These are phyloP conservation scores for Bipolaris sorokiniana DNA, from an alignment of 2,329 filamentous ascomycete species.

Conservation along the genomic window DNA sequence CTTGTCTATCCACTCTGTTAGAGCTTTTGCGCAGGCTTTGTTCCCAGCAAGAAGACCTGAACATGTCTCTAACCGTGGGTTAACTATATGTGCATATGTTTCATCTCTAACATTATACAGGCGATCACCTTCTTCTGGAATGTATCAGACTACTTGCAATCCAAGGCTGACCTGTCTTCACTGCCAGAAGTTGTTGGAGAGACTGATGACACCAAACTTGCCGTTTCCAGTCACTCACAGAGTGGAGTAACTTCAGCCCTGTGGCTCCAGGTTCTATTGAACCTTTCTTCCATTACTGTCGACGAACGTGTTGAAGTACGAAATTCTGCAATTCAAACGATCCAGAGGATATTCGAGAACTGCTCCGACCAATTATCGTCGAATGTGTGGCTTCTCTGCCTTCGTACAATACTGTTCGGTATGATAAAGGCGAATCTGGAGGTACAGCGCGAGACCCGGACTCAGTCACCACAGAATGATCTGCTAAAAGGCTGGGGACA, in stretches of 20 bases:
- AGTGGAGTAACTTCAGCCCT: slow-evolving; percentile 71
- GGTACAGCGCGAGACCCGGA: slow-evolving; percentile 30
- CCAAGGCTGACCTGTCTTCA: slow-evolving; percentile 51
- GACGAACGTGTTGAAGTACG: slow-evolving; percentile 77
- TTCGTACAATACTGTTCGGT: slow-evolving; percentile 80
- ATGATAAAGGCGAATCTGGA: slow-evolving; percentile 69
- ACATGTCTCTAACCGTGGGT: slow-evolving; percentile 86
- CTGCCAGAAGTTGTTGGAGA: slow-evolving; percentile 35
- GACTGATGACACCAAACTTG: slow-evolving; percentile 58
- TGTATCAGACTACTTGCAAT: slow-evolving; percentile 81
- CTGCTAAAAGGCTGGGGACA: slow-evolving; percentile 47
- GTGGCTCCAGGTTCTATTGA: slow-evolving; percentile 77
- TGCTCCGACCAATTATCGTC: slow-evolving; percentile 81
- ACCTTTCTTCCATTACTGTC: slow-evolving; percentile 73
- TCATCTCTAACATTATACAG: slow-evolving; percentile 48
- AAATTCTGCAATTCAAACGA: slow-evolving; percentile 87
- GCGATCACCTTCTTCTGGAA: slow-evolving; percentile 97
- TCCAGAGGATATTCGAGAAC: slow-evolving; percentile 89
- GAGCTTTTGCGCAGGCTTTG: slow-evolving; percentile 90
- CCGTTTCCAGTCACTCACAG: slow-evolving; percentile 65
- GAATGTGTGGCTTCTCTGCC: slow-evolving; percentile 81
- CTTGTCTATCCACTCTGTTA: slow-evolving; percentile 78
- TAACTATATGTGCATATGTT: neutral
- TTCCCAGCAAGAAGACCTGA: slow-evolving; percentile 87
- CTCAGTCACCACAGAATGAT: slow-evolving; percentile 21